These are phyloP conservation scores for Platismatia glauca DNA, from an alignment of 495 filamentous ascomycete species.

Conservation along the genomic window DNA sequence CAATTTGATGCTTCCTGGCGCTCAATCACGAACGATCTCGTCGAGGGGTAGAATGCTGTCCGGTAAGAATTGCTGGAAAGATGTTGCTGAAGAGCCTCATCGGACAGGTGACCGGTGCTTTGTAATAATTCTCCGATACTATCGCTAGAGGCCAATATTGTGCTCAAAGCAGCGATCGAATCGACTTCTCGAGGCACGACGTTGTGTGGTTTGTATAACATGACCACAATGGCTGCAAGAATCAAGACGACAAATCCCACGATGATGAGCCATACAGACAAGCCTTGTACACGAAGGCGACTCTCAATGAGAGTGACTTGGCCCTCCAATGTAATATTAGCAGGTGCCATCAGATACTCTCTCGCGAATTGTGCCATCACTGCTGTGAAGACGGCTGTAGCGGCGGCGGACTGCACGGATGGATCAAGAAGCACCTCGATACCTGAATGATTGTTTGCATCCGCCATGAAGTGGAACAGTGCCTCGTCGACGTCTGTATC, in stretches of 20 bases:
- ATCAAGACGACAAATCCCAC: neutral
- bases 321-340: neutral
- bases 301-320: neutral
- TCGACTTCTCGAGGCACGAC: neutral
- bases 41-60: neutral
- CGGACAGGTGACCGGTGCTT: neutral
- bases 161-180: neutral
- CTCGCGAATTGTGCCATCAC: conserved; percentile 1
- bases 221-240: neutral
- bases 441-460: neutral
- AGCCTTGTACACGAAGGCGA: neutral
- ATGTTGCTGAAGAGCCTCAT: neutral
- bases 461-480: conserved; percentile 1
- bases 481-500: neutral
- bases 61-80: neutral
- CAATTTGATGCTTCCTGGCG: neutral
- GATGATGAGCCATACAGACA: neutral
- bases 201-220: neutral
- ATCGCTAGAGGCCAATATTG: neutral
- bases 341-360: neutral
- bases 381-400: neutral
- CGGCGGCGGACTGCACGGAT: neutral
- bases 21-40: neutral
- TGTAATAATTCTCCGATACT: neutral
- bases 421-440: neutral